Evolutionary conservation across 106 monocot species (phyloP), one percentile per base, ranked within the genome.

Genomic region (Narthecium ossifragum): DNA sequence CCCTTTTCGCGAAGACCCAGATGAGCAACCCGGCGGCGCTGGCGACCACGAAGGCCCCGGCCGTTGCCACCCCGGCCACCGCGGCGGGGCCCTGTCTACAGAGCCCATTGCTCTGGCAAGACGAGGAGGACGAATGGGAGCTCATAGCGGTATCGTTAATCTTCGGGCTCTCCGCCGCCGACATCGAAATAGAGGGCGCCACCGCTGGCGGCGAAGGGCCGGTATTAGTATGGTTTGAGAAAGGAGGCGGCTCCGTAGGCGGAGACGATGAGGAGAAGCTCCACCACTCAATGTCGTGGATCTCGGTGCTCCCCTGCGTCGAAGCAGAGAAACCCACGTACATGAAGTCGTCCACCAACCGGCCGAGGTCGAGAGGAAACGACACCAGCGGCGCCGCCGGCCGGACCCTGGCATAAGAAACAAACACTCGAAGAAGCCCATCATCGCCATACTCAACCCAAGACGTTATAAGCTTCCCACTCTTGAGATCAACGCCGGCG

Each of bases 271-370:
- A 75, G 2, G 86, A 81, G 71, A 98, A 98, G 63, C 76, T 98
- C 96, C 96, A 98, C 87, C 87, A 87, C 24, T 90, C 80, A 21
- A 98, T 67, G 64, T 72, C 72, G 71, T 98, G 96, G 43, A 77
- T 62, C 78, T 98, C 96, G 0, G 96, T 98, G 66, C 96, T 98
- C 38, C 86, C 96, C 66, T 98, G 96, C 2, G 96, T 98, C 23
- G 90, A 81, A 7, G 68, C 96, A 13, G 96, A 84, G 86, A 98
- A 98, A 4, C 96, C 96, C 0, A 98, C 90, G 69, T 48, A 98
- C 63, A 74, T 72, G 47, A 64, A 72, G 28, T 81, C 96, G 13
- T 75, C 61, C 8, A 79, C 49, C 54, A 58, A 77, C 34, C 65
- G 53, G 3, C 51, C 53, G 25, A 90, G 79, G 32, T 98, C 90